Evolutionary conservation across 331 rosid species (phyloP).

Genomic region (Quercus lobata): DNA sequence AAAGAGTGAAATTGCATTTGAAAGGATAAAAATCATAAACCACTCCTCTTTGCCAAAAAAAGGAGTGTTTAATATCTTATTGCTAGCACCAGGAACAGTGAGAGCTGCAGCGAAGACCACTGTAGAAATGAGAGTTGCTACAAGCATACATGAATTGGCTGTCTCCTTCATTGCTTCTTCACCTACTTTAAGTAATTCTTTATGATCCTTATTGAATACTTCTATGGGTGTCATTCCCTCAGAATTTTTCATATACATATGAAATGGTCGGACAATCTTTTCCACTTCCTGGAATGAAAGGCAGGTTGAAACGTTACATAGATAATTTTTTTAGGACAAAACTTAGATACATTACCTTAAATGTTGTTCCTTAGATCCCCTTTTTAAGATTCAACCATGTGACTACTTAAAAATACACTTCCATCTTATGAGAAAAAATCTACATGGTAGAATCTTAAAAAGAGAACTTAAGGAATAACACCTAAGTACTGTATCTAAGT

Average conservation of each 20-base stretch:
- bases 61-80: not conserved
- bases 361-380: rapidly evolving
- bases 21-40: conserved; percentile 1
- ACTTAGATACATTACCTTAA: rapidly evolving
- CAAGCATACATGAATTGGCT: conserved; percentile 7
- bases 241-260: not conserved
- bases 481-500: no score
- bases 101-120: conserved; percentile 11
- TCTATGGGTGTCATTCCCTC: conserved; percentile 6
- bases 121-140: conserved; percentile 2
- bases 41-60: not conserved
- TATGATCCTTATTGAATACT: not conserved
- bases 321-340: no score
- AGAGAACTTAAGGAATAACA: rapidly evolving
- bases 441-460: no score
- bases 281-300: conserved; percentile 3
- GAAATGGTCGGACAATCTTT: not conserved
- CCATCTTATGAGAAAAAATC: no score
- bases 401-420: no score
- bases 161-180: not conserved
- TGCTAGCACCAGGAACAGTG: not conserved
- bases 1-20: conserved; percentile 12
- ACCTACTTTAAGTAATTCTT: not conserved
- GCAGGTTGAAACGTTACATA: not conserved
- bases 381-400: no score